Evolutionary conservation across 1,284 basidiomycete species (phyloP).

Genomic region (Cutaneotrichosporon sp.): DNA sequence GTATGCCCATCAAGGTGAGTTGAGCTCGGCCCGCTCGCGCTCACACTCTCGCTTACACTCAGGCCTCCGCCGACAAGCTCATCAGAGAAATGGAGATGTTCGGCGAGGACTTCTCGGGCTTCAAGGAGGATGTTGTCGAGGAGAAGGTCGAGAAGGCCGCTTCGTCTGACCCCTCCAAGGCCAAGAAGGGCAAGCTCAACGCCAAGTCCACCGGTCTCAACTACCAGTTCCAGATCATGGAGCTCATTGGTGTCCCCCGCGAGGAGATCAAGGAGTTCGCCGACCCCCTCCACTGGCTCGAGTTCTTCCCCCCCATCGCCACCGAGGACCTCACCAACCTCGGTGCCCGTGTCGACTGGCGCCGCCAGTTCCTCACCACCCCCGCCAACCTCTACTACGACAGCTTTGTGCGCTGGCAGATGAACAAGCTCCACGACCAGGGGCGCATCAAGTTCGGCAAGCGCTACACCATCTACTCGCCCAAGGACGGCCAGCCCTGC

Average conservation of each 20-base stretch:
- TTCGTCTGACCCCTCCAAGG: conserved; percentile 62
- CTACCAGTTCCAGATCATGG: conserved; percentile 99
- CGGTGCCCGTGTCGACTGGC: conserved; percentile 97
- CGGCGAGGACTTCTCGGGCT: conserved; percentile 83
- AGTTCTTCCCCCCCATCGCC: conserved; percentile 96
- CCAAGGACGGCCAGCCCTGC: conserved; percentile 99
- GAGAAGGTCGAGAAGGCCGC: conserved; percentile 42
- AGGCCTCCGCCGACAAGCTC: conserved; percentile 90
- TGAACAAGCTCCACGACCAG: conserved; percentile 84
- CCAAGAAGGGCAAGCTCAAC: conserved; percentile 92
- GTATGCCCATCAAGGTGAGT: conserved; percentile 90
- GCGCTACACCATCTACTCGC: conserved; percentile 97
- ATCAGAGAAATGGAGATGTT: conserved; percentile 97
- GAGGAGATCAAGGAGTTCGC: conserved; percentile 94
- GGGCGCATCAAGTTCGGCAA: conserved; percentile 97
- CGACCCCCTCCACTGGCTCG: conserved; percentile 88
- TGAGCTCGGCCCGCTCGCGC: conserved; percentile 57
- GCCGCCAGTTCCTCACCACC: conserved; percentile 88
- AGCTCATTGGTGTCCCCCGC: conserved; percentile 84
- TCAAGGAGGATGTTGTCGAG: conserved; percentile 56
- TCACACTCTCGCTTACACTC: too few species aligned
- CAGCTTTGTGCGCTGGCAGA: conserved; percentile 96
- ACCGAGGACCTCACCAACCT: conserved; percentile 83
- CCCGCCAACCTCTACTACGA: conserved; percentile 98
- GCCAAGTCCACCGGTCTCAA: conserved; percentile 92